phyloP scores from a whole-genome alignment of 192 early-diverging fungal species.

The Coemansia sp. region DNA sequence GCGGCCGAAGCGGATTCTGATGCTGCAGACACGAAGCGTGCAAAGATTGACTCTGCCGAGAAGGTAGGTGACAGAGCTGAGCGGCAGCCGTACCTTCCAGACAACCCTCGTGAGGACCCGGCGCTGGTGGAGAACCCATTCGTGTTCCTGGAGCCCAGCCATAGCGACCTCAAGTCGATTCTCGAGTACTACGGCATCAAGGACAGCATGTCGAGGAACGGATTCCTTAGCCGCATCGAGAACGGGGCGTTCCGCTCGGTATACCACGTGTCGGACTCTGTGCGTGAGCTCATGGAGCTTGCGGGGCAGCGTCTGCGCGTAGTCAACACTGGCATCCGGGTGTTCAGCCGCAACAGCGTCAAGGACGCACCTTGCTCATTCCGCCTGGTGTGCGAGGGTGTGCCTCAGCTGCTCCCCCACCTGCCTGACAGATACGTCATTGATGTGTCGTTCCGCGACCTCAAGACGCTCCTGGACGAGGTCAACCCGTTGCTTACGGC shows the following conservation, averaged over 20 bases:
- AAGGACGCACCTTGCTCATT: slow-evolving; percentile 62
- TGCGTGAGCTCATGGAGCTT: slow-evolving; percentile 74
- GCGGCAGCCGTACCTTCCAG: slow-evolving; percentile 40
- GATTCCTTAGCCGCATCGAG: slow-evolving; percentile 88
- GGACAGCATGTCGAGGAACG: slow-evolving; percentile 72
- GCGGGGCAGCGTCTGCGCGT: slow-evolving; percentile 62
- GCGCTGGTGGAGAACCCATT: slow-evolving; percentile 82
- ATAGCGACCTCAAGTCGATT: slow-evolving; percentile 64
- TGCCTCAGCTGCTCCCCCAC: slow-evolving; percentile 61
- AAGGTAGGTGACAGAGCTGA: background rate
- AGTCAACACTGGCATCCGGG: slow-evolving; percentile 92
- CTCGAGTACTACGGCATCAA: slow-evolving; percentile 77
- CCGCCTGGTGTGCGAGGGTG: slow-evolving; percentile 69
- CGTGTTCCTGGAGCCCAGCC: slow-evolving; percentile 69
- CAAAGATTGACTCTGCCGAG: slow-evolving; percentile 1
- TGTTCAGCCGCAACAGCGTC: slow-evolving; percentile 78
- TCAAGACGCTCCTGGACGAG: slow-evolving; percentile 55
- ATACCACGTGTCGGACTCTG: slow-evolving; percentile 84
- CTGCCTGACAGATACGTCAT: slow-evolving; percentile 55
- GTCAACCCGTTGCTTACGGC: slow-evolving; percentile 57
- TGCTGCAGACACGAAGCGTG: slow-evolving; percentile 16
- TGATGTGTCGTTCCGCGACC: slow-evolving; percentile 51
- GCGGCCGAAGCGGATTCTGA: slow-evolving; percentile 8
- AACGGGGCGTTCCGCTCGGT: slow-evolving; percentile 67
- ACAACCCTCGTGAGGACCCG: slow-evolving; percentile 52